A percentile compares a stretch with the other conserved stretches of the same genome.
These are phyloP conservation scores for Hyaloscypha bicolor DNA, from an alignment of 495 filamentous ascomycete species.

Conservation along the genomic window DNA sequence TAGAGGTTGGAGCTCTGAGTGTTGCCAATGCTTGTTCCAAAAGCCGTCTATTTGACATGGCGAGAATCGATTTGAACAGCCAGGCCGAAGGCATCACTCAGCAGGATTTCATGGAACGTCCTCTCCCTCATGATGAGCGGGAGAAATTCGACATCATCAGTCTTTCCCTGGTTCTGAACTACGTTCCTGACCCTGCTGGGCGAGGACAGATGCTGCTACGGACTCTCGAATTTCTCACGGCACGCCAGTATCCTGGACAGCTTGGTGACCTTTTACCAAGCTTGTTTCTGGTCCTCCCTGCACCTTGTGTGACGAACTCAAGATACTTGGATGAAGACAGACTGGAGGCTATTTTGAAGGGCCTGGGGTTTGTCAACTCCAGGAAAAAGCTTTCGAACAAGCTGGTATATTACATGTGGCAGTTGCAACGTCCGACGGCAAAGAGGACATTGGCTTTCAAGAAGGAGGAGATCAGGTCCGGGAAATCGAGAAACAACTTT, in stretches of 20 bases:
- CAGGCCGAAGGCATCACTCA: slow-evolving; percentile 76
- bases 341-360: slow-evolving; percentile 71
- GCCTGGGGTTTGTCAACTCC: slow-evolving; percentile 68
- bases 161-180: slow-evolving; percentile 95
- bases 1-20: slow-evolving; percentile 91
- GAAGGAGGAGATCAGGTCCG: slow-evolving; percentile 76
- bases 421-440: slow-evolving; percentile 35
- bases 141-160: slow-evolving; percentile 87
- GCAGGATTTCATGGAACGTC: slow-evolving; percentile 94
- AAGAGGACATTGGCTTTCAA: slow-evolving; percentile 47
- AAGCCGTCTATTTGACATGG: slow-evolving; percentile 68
- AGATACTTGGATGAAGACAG: slow-evolving; percentile 81
- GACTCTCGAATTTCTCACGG: slow-evolving; percentile 64
- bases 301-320: slow-evolving; percentile 88
- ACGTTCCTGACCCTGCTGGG: slow-evolving; percentile 72
- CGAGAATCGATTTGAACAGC: slow-evolving; percentile 88
- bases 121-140: slow-evolving; percentile 60
- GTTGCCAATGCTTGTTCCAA: slow-evolving; percentile 81
- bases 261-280: slow-evolving; percentile 59
- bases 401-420: slow-evolving; percentile 89
- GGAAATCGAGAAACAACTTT: slow-evolving; percentile 84
- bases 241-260: slow-evolving; percentile 23
- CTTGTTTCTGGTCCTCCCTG: slow-evolving; percentile 88
- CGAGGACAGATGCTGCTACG: slow-evolving; percentile 88
- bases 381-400: slow-evolving; percentile 76